Percentiles rank a stretch among this genome's conserved stretches.
Conservation (phyloP, 805 yeast genomes). For the Dipodascus albidus region DNA sequence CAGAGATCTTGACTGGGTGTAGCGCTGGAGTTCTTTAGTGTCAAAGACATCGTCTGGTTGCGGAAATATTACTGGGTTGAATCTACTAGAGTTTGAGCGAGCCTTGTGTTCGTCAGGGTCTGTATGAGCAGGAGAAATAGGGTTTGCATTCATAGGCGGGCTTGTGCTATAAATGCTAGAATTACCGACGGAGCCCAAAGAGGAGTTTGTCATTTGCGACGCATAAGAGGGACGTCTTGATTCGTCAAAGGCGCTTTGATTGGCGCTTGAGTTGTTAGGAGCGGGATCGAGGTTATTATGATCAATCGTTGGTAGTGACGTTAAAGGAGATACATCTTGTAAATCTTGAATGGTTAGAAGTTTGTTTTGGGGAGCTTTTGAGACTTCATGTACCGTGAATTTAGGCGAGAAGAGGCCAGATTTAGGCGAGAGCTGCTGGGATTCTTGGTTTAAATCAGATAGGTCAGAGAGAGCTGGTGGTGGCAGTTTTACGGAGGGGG, state of each 20-base stretch:
- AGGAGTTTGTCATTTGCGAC: slow-evolving; percentile 7
- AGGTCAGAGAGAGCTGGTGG: background rate
- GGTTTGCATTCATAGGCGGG: background rate
- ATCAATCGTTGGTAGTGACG: background rate
- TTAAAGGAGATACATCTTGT: background rate
- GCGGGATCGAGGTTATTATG: background rate
- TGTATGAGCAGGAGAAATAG: background rate
- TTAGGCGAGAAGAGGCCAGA: background rate
- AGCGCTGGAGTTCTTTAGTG: background rate
- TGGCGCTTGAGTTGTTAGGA: background rate
- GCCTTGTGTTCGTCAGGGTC: background rate
- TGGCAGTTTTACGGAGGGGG: background rate
- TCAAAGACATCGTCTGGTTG: background rate
- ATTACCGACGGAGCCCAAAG: slow-evolving; percentile 5
- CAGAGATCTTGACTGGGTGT: background rate
- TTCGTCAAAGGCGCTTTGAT: slow-evolving; percentile 1
- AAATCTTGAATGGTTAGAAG: background rate
- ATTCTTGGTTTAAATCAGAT: background rate
- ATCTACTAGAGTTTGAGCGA: background rate
- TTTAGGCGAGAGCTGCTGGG: background rate
- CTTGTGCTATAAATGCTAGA: slow-evolving; percentile 1
- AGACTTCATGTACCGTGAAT: background rate
- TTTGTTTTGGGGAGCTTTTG: background rate
- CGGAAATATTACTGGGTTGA: background rate
- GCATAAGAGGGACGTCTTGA: slow-evolving; percentile 11